Evolutionary conservation across 2,329 filamentous ascomycete genomes (phyloP), one percentile per base, ranked within the genome.

Genomic region (Ascosphaera acerosa): DNA sequence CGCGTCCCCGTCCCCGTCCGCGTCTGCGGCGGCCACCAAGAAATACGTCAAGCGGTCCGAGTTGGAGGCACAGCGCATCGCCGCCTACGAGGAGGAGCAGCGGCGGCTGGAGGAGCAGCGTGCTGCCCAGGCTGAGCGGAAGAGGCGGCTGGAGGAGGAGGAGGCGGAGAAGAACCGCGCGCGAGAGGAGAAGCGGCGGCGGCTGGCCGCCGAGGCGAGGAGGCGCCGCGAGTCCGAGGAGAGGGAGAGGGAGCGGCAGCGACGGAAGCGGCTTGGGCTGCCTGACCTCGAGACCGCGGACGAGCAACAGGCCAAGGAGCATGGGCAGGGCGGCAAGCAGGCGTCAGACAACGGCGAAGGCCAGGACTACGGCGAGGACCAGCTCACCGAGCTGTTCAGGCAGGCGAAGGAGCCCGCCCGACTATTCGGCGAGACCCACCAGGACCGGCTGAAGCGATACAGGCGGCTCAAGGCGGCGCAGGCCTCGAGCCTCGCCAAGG

Each of bases 91-190:
- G 2, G 73, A 74, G 10, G 80, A 90, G 43, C 82, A 94, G 50
- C 67, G 69, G 39, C 65, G 65, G 3, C 58, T 78, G 32, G 76
- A 81, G 41, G 62, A 60, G 23, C 70, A 77, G 44, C 76, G 77
- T 17, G 59, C 69, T 35, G 67, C 73, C 37, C 71, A 70, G 38
- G 58, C 67, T 1, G 63, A 66, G 2, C 70, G 74, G 42, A 94
- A 94, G 55, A 76, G 84, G 41, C 87, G 89, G 51, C 66, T 70
- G 15, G 84, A 94, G 33, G 82, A 91, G 20, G 82, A 91, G 16
- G 75, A 76, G 34, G 70, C 70, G 2, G 64, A 69, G 15, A 71
- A 74, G 39, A 66, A 67, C 39, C 64, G 60, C 9, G 58, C 60
- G 17, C 67, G 81, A 10, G 77, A 90, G 38, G 78, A 87, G 45